These are phyloP conservation scores for Penicillium steckii DNA, from an alignment of 495 filamentous ascomycete genomes.

Conservation along the genomic window DNA sequence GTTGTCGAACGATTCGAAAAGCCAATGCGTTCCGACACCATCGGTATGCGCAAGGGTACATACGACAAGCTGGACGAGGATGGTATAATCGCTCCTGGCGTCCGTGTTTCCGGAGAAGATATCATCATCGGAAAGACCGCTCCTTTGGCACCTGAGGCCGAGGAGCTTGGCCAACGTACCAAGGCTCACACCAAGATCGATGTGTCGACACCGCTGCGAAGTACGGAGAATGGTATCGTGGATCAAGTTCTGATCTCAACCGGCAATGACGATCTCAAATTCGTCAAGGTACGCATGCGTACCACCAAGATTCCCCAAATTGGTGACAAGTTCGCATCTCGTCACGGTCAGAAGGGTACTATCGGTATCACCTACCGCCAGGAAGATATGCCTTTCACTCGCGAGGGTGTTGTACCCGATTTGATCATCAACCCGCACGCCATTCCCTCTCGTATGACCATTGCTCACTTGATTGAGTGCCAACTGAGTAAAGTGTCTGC, in stretches of 20 bases:
- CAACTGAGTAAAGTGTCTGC: slow-evolving; percentile 92
- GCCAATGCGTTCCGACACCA: slow-evolving; percentile 79
- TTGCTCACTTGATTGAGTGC: slow-evolving; percentile 99
- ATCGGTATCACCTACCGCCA: slow-evolving; percentile 97
- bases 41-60: slow-evolving; percentile 89
- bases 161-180: slow-evolving; percentile 90
- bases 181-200: slow-evolving; percentile 89
- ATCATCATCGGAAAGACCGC: slow-evolving; percentile 99
- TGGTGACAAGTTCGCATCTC: slow-evolving; percentile 98
- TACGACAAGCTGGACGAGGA: slow-evolving; percentile 98
- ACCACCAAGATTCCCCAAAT: slow-evolving; percentile 98
- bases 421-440: slow-evolving; percentile 99
- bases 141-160: slow-evolving; percentile 84
- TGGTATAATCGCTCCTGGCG: slow-evolving; percentile 87
- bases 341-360: slow-evolving; percentile 98
- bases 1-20: slow-evolving; percentile 93
- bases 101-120: slow-evolving; percentile 93
- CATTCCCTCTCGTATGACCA: slow-evolving; percentile 99
- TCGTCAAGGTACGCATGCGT: slow-evolving; percentile 95
- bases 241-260: slow-evolving; percentile 92
- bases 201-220: slow-evolving; percentile 88
- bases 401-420: slow-evolving; percentile 87
- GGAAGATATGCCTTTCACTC: slow-evolving; percentile 98
- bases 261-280: slow-evolving; percentile 77
- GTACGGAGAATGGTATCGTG: slow-evolving; percentile 94